Evolutionary conservation across 805 yeast genomes (phyloP), one percentile per base, ranked within the genome.

Genomic region (Kuraishia cidri): DNA sequence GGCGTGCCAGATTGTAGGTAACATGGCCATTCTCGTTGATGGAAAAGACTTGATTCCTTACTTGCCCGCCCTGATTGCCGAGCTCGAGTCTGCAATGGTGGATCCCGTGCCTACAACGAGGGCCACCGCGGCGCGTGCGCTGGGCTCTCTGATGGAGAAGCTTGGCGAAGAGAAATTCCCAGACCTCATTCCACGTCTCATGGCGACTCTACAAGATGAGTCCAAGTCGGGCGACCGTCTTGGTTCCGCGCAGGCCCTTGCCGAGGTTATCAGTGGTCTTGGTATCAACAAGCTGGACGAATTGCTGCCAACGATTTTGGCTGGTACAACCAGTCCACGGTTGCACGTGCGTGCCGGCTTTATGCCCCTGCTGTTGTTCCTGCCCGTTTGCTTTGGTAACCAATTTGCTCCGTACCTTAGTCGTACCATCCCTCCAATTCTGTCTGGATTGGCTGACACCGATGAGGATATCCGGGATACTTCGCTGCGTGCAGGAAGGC

Each of bases 21-120:
- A 92, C 51, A 92, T 92, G 97, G 87, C 97, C 2, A 86, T 92
- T 52, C 66, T 92, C 47, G 96, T 94, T 12, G 97, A 90, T 47
- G 67, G 85, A 12, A 75, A 72, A 44, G 98, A 92, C 54, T 66
- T 92, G 38, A 58, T 75, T 32, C 97, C 96, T 17, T 92, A 92
- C 58, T 63, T 92, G 47, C 71, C 76, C 15, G 73, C 76, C 27
- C 66, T 92, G 44, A 79, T 90, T 28, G 67, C 75, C 8, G 96
- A 87, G 45, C 71, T 92, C 38, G 95, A 92, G 54, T 66, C 72
- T 27, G 94, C 97, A 5, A 90, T 92, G 95, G 96, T 94, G 32
- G 99, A 92, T 46, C 98, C 98, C 1, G 98, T 92, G 33, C 95
- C 97, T 21, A 84, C 78, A 26, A 92, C 99, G 0, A 76, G 97